phyloP scores from a whole-genome alignment of 306 rosid genomes.

The Trichosanthes truncata region DNA sequence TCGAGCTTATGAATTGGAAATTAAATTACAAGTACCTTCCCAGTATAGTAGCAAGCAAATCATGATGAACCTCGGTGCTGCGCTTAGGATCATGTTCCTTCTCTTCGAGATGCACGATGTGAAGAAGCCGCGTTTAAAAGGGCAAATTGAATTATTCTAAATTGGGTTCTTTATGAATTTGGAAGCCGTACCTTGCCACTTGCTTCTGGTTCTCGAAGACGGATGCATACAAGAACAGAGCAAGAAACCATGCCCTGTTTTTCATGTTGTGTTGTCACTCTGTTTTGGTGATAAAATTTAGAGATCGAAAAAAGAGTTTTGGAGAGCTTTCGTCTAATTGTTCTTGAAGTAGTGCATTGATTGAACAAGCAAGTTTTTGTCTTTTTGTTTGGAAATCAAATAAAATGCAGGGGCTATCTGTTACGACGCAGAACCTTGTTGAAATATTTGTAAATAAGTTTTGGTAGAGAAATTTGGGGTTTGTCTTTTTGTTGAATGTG shows the following conservation, averaged over 20 bases:
- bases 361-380: too few species aligned
- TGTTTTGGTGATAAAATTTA: too few species aligned
- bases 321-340: too few species aligned
- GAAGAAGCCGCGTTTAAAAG: conserved; percentile 21
- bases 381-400: too few species aligned
- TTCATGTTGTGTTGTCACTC: background rate
- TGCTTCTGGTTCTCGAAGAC: background rate
- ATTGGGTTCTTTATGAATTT: background rate
- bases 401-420: too few species aligned
- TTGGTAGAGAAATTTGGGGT: too few species aligned
- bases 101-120: conserved; percentile 35
- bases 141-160: background rate
- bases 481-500: too few species aligned
- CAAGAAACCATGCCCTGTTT: background rate
- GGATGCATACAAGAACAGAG: background rate
- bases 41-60: conserved; percentile 23
- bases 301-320: too few species aligned
- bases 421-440: too few species aligned
- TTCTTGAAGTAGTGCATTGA: too few species aligned
- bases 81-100: conserved; percentile 12
- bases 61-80: conserved; percentile 14
- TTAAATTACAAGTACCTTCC: conserved; percentile 17
- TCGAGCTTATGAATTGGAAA: background rate
- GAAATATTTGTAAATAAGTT: too few species aligned
- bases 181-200: background rate